These are phyloP conservation scores for Malassezia yamatoensis DNA, from an alignment of 1,284 basidiomycete genomes.

Conservation along the genomic window DNA sequence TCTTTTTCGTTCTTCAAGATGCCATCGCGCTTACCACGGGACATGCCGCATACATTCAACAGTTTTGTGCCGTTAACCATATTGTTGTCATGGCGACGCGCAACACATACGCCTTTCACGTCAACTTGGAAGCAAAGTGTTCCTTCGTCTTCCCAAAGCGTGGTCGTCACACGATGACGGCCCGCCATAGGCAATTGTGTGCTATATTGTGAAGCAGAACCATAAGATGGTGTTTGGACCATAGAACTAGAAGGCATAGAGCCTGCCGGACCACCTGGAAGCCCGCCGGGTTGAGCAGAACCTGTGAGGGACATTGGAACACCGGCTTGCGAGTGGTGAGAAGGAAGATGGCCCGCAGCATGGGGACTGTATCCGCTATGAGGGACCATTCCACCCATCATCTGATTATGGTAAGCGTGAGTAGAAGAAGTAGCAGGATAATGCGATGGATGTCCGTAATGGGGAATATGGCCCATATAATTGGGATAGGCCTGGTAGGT, in stretches of 20 bases:
- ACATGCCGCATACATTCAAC: slow-evolving; percentile 47
- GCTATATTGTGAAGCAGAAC: slow-evolving; percentile 37
- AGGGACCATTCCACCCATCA: slow-evolving; percentile 15
- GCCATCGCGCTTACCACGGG: slow-evolving; percentile 47
- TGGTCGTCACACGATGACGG: slow-evolving; percentile 45
- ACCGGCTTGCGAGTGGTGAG: slow-evolving; percentile 11
- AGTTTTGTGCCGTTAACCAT: slow-evolving; percentile 49
- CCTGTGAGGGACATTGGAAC: slow-evolving; percentile 6
- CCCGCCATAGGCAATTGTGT: slow-evolving; percentile 40
- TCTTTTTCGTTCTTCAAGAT: slow-evolving; percentile 48
- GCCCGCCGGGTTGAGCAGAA: neutral
- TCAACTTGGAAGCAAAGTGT: slow-evolving; percentile 48
- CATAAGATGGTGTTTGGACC: slow-evolving; percentile 24
- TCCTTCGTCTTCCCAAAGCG: slow-evolving; percentile 47
- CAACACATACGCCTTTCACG: slow-evolving; percentile 44
- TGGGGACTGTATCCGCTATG: slow-evolving; percentile 14
- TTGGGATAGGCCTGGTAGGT: slow-evolving; percentile 15
- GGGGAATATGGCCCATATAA: slow-evolving; percentile 16
- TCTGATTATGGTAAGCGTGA: slow-evolving; percentile 14
- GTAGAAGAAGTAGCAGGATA: slow-evolving; percentile 9
- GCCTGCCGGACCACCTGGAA: neutral
- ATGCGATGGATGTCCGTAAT: slow-evolving; percentile 15
- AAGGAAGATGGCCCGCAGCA: slow-evolving; percentile 5
- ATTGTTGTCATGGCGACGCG: slow-evolving; percentile 47
- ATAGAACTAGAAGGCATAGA: slow-evolving; percentile 5